Conservation (phyloP, 163 green algal genomes). For the Prototheca cutis region DNA sequence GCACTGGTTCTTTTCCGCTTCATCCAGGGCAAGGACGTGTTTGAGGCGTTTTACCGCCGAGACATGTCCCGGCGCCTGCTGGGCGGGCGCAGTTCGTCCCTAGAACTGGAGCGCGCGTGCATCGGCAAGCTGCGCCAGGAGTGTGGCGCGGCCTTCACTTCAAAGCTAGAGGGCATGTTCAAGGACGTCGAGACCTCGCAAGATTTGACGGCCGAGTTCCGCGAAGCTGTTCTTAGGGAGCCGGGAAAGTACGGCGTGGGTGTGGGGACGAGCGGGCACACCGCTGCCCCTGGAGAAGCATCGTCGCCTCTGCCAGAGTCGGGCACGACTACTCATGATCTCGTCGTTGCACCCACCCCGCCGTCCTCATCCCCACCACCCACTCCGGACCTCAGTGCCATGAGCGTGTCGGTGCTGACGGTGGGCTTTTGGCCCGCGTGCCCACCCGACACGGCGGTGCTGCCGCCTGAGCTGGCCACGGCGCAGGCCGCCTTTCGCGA, state of each 20-base stretch:
- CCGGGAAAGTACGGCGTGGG: too few species aligned
- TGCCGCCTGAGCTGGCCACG: constrained; percentile 56
- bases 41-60: constrained; percentile 99
- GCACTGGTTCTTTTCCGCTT: constrained; percentile 89
- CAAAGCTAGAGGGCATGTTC: constrained; percentile 97
- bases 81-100: constrained; percentile 64
- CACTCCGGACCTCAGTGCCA: constrained; percentile 8
- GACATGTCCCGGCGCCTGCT: constrained; percentile 95
- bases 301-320: too few species aligned
- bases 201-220: constrained; percentile 80
- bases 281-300: too few species aligned
- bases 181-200: constrained; percentile 77
- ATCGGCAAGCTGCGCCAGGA: constrained; percentile 91
- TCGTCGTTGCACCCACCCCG: too few species aligned
- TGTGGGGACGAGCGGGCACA: too few species aligned
- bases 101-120: constrained; percentile 89
- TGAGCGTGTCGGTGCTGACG: constrained; percentile 86
- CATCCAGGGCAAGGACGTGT: constrained; percentile 85
- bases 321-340: too few species aligned
- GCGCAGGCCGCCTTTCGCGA: too few species aligned
- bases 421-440: constrained; percentile 92
- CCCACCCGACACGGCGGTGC: constrained; percentile 49
- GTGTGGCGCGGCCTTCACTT: constrained; percentile 92
- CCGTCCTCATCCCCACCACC: too few species aligned
- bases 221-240: too few species aligned